Percentiles rank a stretch among this genome's conserved stretches.
phyloP scores from a whole-genome alignment of 2,329 filamentous ascomycete genomes.

The Fusarium tupiense region DNA sequence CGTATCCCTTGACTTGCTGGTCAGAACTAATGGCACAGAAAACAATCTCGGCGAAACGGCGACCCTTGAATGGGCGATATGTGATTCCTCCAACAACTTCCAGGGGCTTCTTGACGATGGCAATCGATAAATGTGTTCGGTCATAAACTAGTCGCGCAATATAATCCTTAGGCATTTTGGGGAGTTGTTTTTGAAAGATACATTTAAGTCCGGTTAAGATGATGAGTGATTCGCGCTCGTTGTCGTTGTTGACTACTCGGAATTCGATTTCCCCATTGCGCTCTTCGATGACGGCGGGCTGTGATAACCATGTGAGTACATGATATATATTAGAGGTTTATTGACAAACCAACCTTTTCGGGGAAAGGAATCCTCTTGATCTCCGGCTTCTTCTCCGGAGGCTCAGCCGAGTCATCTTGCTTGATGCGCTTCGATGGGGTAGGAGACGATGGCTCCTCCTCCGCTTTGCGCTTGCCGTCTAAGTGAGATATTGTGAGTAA shows the following conservation, averaged over 20 bases:
- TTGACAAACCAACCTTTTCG: constrained; percentile 72
- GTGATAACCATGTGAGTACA: neutral
- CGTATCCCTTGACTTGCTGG: constrained; percentile 98
- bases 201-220: constrained; percentile 96
- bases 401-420: constrained; percentile 50
- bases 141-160: constrained; percentile 98
- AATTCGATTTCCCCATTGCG: constrained; percentile 95
- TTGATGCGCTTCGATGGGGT: constrained; percentile 73
- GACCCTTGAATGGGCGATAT: constrained; percentile 91
- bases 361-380: constrained; percentile 83
- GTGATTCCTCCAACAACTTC: constrained; percentile 98
- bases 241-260: constrained; percentile 97
- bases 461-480: constrained; percentile 78
- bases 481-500: constrained; percentile 6
- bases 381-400: constrained; percentile 57
- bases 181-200: constrained; percentile 97
- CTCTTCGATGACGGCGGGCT: constrained; percentile 93
- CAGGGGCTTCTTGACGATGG: constrained; percentile 95
- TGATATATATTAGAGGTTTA: neutral
- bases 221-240: constrained; percentile 85
- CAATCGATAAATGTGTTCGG: constrained; percentile 93
- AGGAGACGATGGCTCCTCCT: constrained; percentile 70
- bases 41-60: constrained; percentile 96
- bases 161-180: constrained; percentile 99
- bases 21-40: constrained; percentile 98